A percentile compares a stretch with the other conserved stretches of the same genome.
Evolutionary conservation across 192 early-diverging fungal genomes (phyloP).

Genomic region (Geosiphon pyriformis): DNA sequence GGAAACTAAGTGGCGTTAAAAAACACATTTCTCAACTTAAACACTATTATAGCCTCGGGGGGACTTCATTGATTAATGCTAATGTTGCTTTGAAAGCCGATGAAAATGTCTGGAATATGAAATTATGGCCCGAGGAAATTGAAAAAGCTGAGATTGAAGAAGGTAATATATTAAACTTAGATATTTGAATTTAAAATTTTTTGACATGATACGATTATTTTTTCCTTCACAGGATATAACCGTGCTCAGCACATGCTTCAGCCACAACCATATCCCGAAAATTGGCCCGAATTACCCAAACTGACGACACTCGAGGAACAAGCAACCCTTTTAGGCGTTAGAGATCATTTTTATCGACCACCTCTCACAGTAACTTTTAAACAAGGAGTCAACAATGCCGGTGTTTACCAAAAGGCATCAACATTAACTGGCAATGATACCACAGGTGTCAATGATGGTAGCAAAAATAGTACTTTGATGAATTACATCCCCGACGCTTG

Average conservation of each 20-base stretch:
- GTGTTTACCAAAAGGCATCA: constrained; percentile 32
- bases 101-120: constrained; percentile 31
- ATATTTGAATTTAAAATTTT: not conserved
- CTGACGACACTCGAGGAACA: constrained; percentile 35
- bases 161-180: not conserved
- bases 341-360: constrained; percentile 31
- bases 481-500: constrained; percentile 46
- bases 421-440: constrained; percentile 41
- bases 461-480: constrained; percentile 42
- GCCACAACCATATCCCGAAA: constrained; percentile 32
- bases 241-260: constrained; percentile 35
- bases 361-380: constrained; percentile 39
- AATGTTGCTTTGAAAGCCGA: constrained; percentile 40
- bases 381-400: constrained; percentile 37
- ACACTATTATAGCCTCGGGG: constrained; percentile 40
- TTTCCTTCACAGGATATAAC: constrained; percentile 32
- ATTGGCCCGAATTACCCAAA: constrained; percentile 38
- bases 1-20: too few species aligned
- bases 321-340: constrained; percentile 28
- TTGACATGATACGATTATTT: constrained; percentile 19
- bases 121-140: constrained; percentile 38
- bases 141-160: constrained; percentile 21
- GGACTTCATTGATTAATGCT: constrained; percentile 43
- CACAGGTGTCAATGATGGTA: constrained; percentile 43
- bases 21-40: too few species aligned